Base-by-base conservation (phyloP, 2,329 filamentous ascomycete genomes). In the Fusarium caatingaense region DNA sequence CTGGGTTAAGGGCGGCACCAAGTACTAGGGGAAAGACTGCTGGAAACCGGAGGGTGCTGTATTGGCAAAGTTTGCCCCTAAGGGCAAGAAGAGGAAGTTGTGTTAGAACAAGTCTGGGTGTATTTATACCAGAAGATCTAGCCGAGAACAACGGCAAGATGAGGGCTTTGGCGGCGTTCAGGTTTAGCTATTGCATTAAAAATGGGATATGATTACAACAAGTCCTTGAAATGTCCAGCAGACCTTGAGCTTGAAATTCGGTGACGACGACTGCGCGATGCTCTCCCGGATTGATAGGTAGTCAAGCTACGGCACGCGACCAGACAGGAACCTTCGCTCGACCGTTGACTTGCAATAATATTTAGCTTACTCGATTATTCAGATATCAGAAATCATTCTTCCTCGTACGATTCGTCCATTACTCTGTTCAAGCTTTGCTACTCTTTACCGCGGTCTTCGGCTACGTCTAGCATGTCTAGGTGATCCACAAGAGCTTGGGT, bases 1-100 rank as follows among this genome's bases (percentile, higher is more conserved):
- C 76, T 83, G 83, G 81, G 80, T 79, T 69, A 81, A 80, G 74
- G 78, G 80, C 47, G 79, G 80, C 66, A 77, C 76, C 50, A 71
- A 71, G 45, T 71, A 71, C 61, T 71, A 56, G 54, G 20, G 23
- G 34, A 21, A 53, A 8, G n/a, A 41, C 50, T 18, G 46, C 46
- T 32, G 30, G 30, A 45, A 27, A 47, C 45, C 15, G 34, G 37
- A 42, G 28, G 40, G 55, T 54, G 18, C 25, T 51, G 42, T 48
- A 21, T 32, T 41, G 37, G 30, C 42, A 50, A 42, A 27, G 28
- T 45, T 59, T 53, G 50, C 23, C 45, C 41, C 25, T 11, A 27
- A 30, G 28, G 53, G 46, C 49, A 48, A 37, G 30, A 56, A 63
- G 60, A 23, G 49, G 23, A 51, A 40, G 49, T 37, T 59, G 54